These are phyloP conservation scores for Ophiobolus disseminans DNA, from an alignment of 2,329 filamentous ascomycete species.

Conservation along the genomic window DNA sequence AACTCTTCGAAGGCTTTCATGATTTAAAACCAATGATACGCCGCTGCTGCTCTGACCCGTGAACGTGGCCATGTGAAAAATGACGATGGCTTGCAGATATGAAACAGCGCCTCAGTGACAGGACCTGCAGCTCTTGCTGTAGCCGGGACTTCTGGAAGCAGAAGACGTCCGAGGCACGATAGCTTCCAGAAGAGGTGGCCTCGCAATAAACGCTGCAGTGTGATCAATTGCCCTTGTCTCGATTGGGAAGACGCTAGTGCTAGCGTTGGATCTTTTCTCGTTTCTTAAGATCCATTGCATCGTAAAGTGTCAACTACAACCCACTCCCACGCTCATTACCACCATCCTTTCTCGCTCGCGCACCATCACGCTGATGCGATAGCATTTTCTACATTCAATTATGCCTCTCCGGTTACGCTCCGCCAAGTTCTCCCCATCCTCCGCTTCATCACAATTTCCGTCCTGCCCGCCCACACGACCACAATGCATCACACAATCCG, in stretches of 20 bases:
- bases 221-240: conserved; percentile 8
- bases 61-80: conserved; percentile 11
- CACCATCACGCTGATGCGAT: conserved; percentile 34
- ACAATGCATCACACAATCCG: conserved; percentile 31
- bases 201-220: conserved; percentile 19
- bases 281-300: conserved; percentile 16
- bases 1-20: too few relatives aligned
- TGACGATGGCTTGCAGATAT: conserved; percentile 30
- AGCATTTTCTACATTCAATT: conserved; percentile 23
- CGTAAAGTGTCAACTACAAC: conserved; percentile 21
- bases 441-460: conserved; percentile 21
- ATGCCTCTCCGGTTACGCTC: conserved; percentile 48
- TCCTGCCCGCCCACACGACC: conserved; percentile 29
- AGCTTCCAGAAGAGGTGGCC: conserved; percentile 17
- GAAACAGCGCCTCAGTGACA: conserved; percentile 23
- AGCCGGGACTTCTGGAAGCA: conserved; percentile 34
- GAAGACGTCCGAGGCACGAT: conserved; percentile 27
- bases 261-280: conserved; percentile 33
- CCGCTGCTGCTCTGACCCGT: too few relatives aligned
- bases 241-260: conserved; percentile 3
- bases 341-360: conserved; percentile 12
- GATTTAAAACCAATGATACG: too few relatives aligned
- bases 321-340: conserved; percentile 14
- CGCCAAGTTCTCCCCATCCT: conserved; percentile 32
- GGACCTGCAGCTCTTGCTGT: conserved; percentile 20